Conservation (phyloP, 768 basidiomycete genomes). For the Mycena epipterygia region DNA sequence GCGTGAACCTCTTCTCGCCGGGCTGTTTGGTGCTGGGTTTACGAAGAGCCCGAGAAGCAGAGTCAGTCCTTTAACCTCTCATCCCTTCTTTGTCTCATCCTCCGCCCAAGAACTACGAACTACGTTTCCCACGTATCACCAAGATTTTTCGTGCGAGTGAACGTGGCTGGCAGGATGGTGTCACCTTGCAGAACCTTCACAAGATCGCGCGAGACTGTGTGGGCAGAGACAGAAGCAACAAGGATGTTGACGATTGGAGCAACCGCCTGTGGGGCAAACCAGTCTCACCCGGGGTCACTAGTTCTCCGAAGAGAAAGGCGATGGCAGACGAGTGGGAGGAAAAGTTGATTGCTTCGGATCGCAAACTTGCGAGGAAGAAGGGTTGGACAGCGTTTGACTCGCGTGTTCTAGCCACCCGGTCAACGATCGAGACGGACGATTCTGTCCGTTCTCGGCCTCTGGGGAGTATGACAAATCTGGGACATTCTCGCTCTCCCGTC, state of each 20-base stretch:
- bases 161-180: slow-evolving; percentile 73
- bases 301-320: slow-evolving; percentile 54
- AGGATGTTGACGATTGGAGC: slow-evolving; percentile 63
- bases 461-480: slow-evolving; percentile 19
- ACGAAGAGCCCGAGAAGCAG: slow-evolving; percentile 72
- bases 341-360: slow-evolving; percentile 49
- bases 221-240: slow-evolving; percentile 64
- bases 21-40: slow-evolving; percentile 88
- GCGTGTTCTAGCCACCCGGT: background rate
- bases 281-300: slow-evolving; percentile 54
- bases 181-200: slow-evolving; percentile 64
- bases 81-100: background rate
- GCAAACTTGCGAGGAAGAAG: slow-evolving; percentile 22
- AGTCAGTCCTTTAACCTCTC: background rate
- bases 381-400: slow-evolving; percentile 13
- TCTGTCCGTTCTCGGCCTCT: slow-evolving; percentile 2
- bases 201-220: slow-evolving; percentile 66
- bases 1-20: slow-evolving; percentile 72
- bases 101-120: slow-evolving; percentile 71
- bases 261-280: slow-evolving; percentile 54
- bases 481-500: background rate
- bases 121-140: slow-evolving; percentile 85
- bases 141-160: slow-evolving; percentile 76
- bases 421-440: background rate
- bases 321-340: slow-evolving; percentile 58